These are phyloP conservation scores for Blastobotrys ciferrii DNA, from an alignment of 1,139 yeast genomes.

Conservation along the genomic window DNA sequence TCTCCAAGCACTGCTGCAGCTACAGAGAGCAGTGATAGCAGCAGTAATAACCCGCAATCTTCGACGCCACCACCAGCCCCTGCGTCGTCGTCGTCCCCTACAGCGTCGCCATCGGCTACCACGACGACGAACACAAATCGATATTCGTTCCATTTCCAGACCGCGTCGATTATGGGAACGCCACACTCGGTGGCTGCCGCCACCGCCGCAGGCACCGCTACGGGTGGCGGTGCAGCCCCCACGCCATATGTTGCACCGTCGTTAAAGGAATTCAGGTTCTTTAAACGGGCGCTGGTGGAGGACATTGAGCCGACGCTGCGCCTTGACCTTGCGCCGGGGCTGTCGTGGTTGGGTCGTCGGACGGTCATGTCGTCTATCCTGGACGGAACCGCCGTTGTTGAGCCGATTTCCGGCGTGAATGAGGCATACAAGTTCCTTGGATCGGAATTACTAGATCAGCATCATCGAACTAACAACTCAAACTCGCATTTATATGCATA, in stretches of 20 bases:
- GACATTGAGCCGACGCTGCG: conserved; percentile 75
- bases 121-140: conserved; percentile 12
- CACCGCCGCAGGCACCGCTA: conserved; percentile 21
- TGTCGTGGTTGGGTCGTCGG: conserved; percentile 58
- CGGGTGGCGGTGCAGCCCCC: conserved; percentile 6
- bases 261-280: conserved; percentile 57
- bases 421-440: conserved; percentile 43
- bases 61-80: conserved; percentile 6
- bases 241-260: conserved; percentile 24
- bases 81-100: conserved; percentile 13
- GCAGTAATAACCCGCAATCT: not conserved
- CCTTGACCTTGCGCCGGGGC: conserved; percentile 58
- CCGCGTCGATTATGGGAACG: conserved; percentile 10
- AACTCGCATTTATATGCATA: conserved; percentile 36
- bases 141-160: conserved; percentile 4
- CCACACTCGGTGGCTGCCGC: not conserved
- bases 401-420: conserved; percentile 83
- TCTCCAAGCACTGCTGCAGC: not conserved
- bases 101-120: conserved; percentile 14
- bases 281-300: conserved; percentile 64
- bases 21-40: not conserved
- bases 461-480: conserved; percentile 29
- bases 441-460: conserved; percentile 7
- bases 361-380: conserved; percentile 63
- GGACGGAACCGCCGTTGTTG: conserved; percentile 80